phyloP scores from a whole-genome alignment of 2,329 filamentous ascomycete genomes.

The Neonectria ditissima region DNA sequence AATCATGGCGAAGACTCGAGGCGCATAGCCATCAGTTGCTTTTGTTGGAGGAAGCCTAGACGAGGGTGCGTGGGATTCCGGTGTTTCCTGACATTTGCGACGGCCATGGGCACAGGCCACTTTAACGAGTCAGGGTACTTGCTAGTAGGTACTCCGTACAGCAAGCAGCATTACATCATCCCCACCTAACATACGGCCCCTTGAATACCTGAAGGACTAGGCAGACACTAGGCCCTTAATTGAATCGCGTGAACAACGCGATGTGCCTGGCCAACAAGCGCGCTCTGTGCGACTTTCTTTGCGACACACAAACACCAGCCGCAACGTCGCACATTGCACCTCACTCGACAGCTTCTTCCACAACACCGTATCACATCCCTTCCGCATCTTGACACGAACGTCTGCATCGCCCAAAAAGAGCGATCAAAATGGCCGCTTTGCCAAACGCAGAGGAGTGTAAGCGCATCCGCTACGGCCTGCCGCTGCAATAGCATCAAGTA shows the following conservation, averaged over 20 bases:
- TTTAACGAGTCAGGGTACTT: conserved; percentile 22
- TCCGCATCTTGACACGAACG: background rate
- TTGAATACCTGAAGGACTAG: conserved; percentile 35
- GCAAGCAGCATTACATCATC: conserved; percentile 40
- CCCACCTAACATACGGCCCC: background rate
- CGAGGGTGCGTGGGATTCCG: conserved; percentile 22
- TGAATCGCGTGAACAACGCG: conserved; percentile 42
- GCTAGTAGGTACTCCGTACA: background rate
- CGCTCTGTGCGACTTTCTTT: conserved; percentile 26
- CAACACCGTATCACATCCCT: conserved; percentile 10
- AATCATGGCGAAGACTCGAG: conserved; percentile 58
- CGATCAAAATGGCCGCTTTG: conserved; percentile 45
- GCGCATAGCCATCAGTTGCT: conserved; percentile 46
- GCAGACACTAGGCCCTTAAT: conserved; percentile 36
- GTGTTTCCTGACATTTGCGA: conserved; percentile 34
- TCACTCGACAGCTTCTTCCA: conserved; percentile 8
- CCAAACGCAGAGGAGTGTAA: conserved; percentile 51
- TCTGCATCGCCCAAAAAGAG: background rate
- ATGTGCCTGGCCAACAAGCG: conserved; percentile 15
- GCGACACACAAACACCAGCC: conserved; percentile 17
- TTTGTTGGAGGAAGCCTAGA: conserved; percentile 38
- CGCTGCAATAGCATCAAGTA: conserved; percentile 16
- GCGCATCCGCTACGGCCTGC: conserved; percentile 26
- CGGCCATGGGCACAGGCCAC: conserved; percentile 42
- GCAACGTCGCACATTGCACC: conserved; percentile 6